phyloP scores from a whole-genome alignment of 2,329 filamentous ascomycete genomes.

The Alternaria arbusti region DNA sequence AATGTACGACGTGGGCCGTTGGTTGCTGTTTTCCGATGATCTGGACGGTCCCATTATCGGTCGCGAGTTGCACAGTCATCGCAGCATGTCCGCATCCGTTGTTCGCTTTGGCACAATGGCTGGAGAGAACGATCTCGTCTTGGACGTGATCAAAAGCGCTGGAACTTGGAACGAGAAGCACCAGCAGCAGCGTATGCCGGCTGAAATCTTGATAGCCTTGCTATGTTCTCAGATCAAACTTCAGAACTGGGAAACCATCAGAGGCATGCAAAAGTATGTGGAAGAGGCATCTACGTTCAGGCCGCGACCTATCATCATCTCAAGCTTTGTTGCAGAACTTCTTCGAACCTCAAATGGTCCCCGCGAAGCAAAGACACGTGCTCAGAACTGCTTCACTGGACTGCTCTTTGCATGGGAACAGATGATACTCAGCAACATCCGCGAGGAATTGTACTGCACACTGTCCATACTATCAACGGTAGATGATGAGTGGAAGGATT shows the following conservation, averaged over 20 bases:
- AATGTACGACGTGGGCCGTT: constrained; percentile 58
- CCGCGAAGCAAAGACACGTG: constrained; percentile 17
- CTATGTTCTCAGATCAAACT: constrained; percentile 52
- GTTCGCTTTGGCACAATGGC: constrained; percentile 62
- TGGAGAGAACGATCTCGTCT: constrained; percentile 50
- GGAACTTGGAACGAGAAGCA: constrained; percentile 24
- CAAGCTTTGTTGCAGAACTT: constrained; percentile 38
- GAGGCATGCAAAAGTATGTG: constrained; percentile 46
- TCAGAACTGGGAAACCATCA: constrained; percentile 51
- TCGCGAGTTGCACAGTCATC: constrained; percentile 53
- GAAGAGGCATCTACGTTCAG: constrained; percentile 31
- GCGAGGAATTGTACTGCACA: constrained; percentile 38
- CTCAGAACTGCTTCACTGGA: constrained; percentile 31
- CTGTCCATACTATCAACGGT: constrained; percentile 43
- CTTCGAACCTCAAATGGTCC: constrained; percentile 28
- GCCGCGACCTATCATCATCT: constrained; percentile 36
- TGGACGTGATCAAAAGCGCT: constrained; percentile 37
- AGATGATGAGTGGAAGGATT: constrained; percentile 32
- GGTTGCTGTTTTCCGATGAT: constrained; percentile 60
- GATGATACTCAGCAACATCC: constrained; percentile 29
- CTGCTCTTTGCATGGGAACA: constrained; percentile 43
- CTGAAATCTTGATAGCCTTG: constrained; percentile 48
- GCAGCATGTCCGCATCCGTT: constrained; percentile 59
- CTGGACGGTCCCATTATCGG: constrained; percentile 62
- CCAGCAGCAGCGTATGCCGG: constrained; percentile 37